Base-by-base conservation (phyloP, 306 rosid genomes). In the Glycine tomentella region DNA sequence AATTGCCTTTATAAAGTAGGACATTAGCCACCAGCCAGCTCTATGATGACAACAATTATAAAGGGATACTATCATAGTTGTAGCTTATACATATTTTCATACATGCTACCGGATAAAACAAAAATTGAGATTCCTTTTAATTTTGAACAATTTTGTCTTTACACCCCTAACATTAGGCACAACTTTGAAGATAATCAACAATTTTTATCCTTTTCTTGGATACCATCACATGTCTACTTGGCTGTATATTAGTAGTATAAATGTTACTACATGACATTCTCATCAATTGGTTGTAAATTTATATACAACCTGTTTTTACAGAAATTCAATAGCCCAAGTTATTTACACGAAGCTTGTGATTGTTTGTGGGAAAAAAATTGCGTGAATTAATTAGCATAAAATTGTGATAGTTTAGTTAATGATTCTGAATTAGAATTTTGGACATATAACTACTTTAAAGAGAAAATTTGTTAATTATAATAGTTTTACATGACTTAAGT, bases 11-110 rank as follows among this genome's bases (percentile, higher is more conserved):
- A 17, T 15, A 70, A 66, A 70, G 77, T 48, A 25, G 42, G 48
- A 81, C 61, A 81, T 52, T 70, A 63, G 51, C 79, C 67, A 52
- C 82, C 75, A 16, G 6, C 75, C 61, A 66, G 31, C 69, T 34
- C 71, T 16, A 66, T 51, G 6, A 56, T 66, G 16, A 56, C 64
- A n/a, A n/a, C n/a, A n/a, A n/a, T n/a, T n/a, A n/a, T n/a, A n/a
- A n/a, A n/a, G n/a, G n/a, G 38, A 49, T 65, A 38, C 52, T 49
- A 77, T 15, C 67, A 40, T 2, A 52, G 17, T 52, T 66, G 9
- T 50, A 17, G 11, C 69, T 16, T 20, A 44, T 48, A 11, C 65
- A 51, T 42, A 36, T 74, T 59, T 42, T 45, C 58, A 42, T 74
- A 16, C n/a, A 12, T 20, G 17, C 11, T 25, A 8, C 14, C 0